Base-by-base conservation (phyloP, 192 early-diverging fungal genomes). In the Diversispora eburnea region DNA sequence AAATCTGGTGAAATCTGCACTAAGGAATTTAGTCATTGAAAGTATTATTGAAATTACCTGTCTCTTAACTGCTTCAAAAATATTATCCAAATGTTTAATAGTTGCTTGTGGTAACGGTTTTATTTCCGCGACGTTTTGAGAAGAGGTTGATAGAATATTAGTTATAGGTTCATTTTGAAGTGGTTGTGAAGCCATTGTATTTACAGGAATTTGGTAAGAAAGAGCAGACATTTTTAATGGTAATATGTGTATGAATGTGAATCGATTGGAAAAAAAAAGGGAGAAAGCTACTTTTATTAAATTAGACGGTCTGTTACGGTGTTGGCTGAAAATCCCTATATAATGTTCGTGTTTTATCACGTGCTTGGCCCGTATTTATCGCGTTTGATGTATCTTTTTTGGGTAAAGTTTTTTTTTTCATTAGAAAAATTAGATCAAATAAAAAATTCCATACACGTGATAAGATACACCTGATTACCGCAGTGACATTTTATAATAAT, bases 61-160 rank as follows among this genome's bases (percentile, higher is more conserved):
- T 60, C 25, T 60, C 58, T 60, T 60, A 22, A 60, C 58, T 25
- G 58, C 58, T 22, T 60, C 58, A 60, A 60, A 60, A 33, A 60
- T 60, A 60, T 25, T 60, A 25, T 60, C 58, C 19, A 60, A 22
- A 22, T 60, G 58, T 25, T 10, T 25, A 25, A 60, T 12, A 3
- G 58, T 60, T 25, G 58, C 12, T 3, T 6, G 20, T 25, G 58
- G 58, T 12, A 60, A 25, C 12, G 19, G 58, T 3, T 60, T n/a
- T 13, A 60, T 60, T 25, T 8, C 20, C 58, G 58, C 58, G 58
- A 25, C 19, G 25, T 25, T 60, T 19, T 7, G n/a, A 3, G 58
- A 22, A 25, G 58, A 25, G 8, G 58, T 22, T 8, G 58, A 60
- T 4, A 60, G 20, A n/a, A 60, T 60, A 4, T n/a, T 60, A 60